These are phyloP conservation scores for Aspergillus ustus DNA, from an alignment of 2,329 filamentous ascomycete species.

Conservation along the genomic window DNA sequence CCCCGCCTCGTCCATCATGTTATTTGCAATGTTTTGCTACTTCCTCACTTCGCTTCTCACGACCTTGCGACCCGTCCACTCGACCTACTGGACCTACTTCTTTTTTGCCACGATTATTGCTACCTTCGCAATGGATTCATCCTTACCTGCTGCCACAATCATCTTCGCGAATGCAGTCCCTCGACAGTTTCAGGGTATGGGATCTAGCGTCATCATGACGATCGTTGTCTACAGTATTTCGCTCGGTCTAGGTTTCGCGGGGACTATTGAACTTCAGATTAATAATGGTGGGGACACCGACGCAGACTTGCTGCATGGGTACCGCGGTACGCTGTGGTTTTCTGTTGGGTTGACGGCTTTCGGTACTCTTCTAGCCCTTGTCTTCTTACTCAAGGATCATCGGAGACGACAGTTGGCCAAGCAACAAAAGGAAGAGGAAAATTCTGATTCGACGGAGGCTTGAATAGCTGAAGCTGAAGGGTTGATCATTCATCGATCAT, in stretches of 20 bases:
- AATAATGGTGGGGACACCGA: slow-evolving; percentile 13
- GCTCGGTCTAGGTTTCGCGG: slow-evolving; percentile 23
- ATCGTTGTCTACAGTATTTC: slow-evolving; percentile 23
- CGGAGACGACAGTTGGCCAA: background rate
- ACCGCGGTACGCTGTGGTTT: slow-evolving; percentile 18
- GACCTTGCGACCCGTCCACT: background rate
- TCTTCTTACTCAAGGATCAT: background rate
- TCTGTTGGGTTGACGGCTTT: slow-evolving; percentile 14
- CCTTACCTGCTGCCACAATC: slow-evolving; percentile 23
- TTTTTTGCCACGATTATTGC: slow-evolving; percentile 16
- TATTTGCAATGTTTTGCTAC: slow-evolving; percentile 20
- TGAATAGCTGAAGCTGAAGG: background rate
- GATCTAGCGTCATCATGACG: slow-evolving; percentile 18
- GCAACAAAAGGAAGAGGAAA: background rate
- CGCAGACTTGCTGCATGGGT: slow-evolving; percentile 14
- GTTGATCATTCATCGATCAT: too few relatives aligned
- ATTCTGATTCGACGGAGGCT: background rate
- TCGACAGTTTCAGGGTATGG: slow-evolving; percentile 20
- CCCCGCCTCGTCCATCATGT: slow-evolving; percentile 20
- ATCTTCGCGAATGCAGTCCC: slow-evolving; percentile 18
- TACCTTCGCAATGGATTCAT: slow-evolving; percentile 21
- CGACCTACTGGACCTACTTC: slow-evolving; percentile 4
- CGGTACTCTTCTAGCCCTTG: background rate
- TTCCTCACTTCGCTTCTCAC: background rate
- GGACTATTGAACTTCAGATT: slow-evolving; percentile 19